Conservation (phyloP, 108 stramenopile species). For the Nitzschia palea region DNA sequence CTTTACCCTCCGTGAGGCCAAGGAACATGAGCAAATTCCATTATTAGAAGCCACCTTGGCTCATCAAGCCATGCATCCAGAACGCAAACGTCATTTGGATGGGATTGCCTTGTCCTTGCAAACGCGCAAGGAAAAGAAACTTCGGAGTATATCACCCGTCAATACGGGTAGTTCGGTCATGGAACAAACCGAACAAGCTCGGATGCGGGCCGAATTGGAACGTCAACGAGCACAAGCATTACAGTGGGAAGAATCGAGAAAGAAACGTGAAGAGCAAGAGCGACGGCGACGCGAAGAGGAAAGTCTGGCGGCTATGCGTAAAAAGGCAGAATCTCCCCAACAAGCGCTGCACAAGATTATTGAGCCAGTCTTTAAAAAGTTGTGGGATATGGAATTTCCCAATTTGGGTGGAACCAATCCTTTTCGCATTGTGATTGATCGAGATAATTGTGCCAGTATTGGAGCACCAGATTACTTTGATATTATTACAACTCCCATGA, state of each 20-base stretch:
- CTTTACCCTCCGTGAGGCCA: constrained; percentile 79
- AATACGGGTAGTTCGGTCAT: constrained; percentile 17
- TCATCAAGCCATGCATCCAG: constrained; percentile 32
- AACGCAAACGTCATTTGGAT: constrained; percentile 60
- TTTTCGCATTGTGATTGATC: constrained; percentile 81
- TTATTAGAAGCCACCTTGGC: constrained; percentile 74
- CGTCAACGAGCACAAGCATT: constrained; percentile 34
- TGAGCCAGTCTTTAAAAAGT: constrained; percentile 61
- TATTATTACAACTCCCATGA: constrained; percentile 71
- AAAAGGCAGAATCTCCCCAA: constrained; percentile 48
- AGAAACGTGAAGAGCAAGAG: constrained; percentile 40
- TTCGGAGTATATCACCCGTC: constrained; percentile 25
- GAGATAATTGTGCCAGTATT: constrained; percentile 60
- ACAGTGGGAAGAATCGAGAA: constrained; percentile 31
- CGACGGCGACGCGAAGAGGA: constrained; percentile 33
- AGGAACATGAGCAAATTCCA: constrained; percentile 75
- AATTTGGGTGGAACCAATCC: constrained; percentile 71
- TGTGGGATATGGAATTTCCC: constrained; percentile 82
- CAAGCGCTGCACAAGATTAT: constrained; percentile 61
- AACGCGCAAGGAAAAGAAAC: constrained; percentile 46
- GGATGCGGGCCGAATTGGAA: constrained; percentile 38
- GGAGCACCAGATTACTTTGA: constrained; percentile 82
- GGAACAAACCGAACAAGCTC: constrained; percentile 33
- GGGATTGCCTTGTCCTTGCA: constrained; percentile 66
- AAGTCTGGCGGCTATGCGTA: constrained; percentile 15